phyloP scores from a whole-genome alignment of 805 yeast genomes.

The Myxozyma kluyveri region DNA sequence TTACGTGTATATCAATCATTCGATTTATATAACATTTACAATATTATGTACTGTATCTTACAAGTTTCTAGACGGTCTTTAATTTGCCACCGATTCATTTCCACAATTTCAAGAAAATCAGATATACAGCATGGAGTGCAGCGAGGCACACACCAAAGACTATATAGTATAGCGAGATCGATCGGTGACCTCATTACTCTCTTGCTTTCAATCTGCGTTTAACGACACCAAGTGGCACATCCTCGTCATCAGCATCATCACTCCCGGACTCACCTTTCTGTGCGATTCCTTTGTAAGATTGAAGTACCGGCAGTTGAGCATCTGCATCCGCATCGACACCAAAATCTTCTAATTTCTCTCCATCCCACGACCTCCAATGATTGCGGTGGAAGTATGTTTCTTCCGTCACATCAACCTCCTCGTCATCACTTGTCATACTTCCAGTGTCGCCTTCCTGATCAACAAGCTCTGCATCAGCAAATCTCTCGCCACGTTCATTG shows the following conservation, averaged over 20 bases:
- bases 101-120: too few species aligned
- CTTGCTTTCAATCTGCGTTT: conserved; percentile 5
- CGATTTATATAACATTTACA: too few species aligned
- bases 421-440: neutral
- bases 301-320: neutral
- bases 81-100: too few species aligned
- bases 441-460: neutral
- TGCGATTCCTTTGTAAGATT: neutral
- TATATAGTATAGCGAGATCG: too few species aligned
- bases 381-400: conserved; percentile 41
- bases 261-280: neutral
- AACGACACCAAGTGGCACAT: conserved; percentile 4
- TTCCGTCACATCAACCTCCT: conserved; percentile 22
- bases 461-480: neutral
- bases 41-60: too few species aligned
- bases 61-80: too few species aligned
- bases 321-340: conserved; percentile 82
- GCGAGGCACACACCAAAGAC: too few species aligned
- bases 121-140: too few species aligned
- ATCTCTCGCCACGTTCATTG: conserved; percentile 3
- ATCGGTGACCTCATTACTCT: too few species aligned
- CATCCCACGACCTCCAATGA: conserved; percentile 44
- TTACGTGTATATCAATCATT: too few species aligned
- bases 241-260: neutral
- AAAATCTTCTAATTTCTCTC: conserved; percentile 79